Base-by-base conservation (phyloP, 2,329 filamentous ascomycete species). In the Hypoxylon sp. region DNA sequence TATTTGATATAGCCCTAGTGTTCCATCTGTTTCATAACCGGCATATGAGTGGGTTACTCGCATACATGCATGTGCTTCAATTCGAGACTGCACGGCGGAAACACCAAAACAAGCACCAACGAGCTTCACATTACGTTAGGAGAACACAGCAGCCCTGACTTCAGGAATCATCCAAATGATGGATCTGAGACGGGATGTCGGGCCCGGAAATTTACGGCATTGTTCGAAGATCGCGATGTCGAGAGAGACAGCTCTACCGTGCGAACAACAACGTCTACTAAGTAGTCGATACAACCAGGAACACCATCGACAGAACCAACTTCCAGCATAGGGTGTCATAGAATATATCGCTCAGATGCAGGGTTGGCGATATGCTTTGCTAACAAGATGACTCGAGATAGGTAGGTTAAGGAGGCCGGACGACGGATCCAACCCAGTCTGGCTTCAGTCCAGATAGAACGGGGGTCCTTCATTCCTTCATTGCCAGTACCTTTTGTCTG, bases 281-380 rank as follows among this genome's bases (percentile, higher is more conserved):
- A 53, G 68, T 70, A 70, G 68, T 58, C 39, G 60, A 63, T 69
- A 71, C 65, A 68, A 63, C 19, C 26, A 29, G 29, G 33, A 19
- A 57, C 46, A 0, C 10, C 48, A 10, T 31, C 46, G 33, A 39
- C 29, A 42, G 35, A 47, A 58, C 37, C 10, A n/a, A 9, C 48
- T 19, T 13, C 22, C 14, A 17, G 3, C 33, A 42, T 10, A 37
- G 22, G 33, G 29, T 22, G 42, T 64, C 37, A 52, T 31, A 22
- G 14, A 51, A 17, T 11, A 11, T 59, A 22, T 44, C 31, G 24
- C 47, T 31, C 39, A 29, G 47, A 47, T n/a, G 47, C 6, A 31
- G 9, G 24, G 24, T 48, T 22, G 9, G 29, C 29, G n/a, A 5
- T 13, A 46, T 39, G 33, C 33, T 9, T 26, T 17, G 48, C 24